Conservation (phyloP, 1,139 yeast genomes). For the Suhomyces maxii region DNA sequence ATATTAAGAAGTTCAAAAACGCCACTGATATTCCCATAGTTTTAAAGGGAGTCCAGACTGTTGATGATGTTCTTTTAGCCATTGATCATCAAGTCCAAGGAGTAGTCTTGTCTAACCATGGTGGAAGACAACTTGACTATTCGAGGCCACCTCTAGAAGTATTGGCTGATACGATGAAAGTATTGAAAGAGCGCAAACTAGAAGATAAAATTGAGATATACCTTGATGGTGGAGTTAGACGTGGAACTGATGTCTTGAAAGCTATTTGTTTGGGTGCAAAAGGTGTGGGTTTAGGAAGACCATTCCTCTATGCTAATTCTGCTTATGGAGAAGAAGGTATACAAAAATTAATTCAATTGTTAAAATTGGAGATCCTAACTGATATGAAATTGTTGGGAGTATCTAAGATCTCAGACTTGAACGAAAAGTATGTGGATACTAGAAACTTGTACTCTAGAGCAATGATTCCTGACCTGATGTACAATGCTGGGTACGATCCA, state of each 20-base stretch:
- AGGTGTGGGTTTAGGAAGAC: constrained; percentile 75
- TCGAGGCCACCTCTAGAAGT: constrained; percentile 69
- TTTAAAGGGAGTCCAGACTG: constrained; percentile 70
- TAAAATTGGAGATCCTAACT: constrained; percentile 81
- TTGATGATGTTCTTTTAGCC: constrained; percentile 66
- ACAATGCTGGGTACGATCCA: constrained; percentile 15
- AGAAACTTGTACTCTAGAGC: constrained; percentile 14
- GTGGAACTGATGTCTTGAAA: constrained; percentile 66
- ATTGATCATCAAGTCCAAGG: constrained; percentile 66
- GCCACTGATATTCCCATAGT: constrained; percentile 64
- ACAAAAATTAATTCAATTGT: constrained; percentile 69
- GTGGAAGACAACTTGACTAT: constrained; percentile 73
- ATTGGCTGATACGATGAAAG: constrained; percentile 61
- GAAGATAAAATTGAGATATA: constrained; percentile 51
- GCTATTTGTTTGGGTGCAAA: constrained; percentile 70
- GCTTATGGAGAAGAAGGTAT: constrained; percentile 82
- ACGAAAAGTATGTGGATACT: constrained; percentile 45
- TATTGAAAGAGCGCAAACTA: constrained; percentile 46
- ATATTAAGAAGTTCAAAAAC: constrained; percentile 53
- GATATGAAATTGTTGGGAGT: constrained; percentile 88
- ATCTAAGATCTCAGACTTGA: constrained; percentile 60
- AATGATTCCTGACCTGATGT: constrained; percentile 12
- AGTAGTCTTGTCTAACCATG: constrained; percentile 68
- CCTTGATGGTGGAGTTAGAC: constrained; percentile 68
- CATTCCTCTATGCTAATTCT: constrained; percentile 69